Percentiles rank a stretch among this genome's conserved stretches.
Evolutionary conservation across 495 filamentous ascomycete species (phyloP).

Genomic region (Daldinia bambusicola): DNA sequence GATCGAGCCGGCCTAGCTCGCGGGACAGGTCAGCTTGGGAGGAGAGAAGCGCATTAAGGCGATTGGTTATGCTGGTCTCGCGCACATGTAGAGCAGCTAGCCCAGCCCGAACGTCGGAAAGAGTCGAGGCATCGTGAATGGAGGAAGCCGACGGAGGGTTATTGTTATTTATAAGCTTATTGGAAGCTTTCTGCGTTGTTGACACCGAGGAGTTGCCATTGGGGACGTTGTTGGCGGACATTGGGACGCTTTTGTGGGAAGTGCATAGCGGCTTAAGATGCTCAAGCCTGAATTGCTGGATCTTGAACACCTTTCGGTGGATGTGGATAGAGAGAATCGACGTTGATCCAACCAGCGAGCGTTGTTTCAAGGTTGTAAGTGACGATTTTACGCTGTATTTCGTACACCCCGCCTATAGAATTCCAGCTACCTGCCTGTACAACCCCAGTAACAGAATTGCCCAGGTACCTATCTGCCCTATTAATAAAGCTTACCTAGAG

Average conservation of each 20-base stretch:
- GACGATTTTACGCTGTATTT: slow-evolving; percentile 7
- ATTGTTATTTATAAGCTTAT: slow-evolving; percentile 38
- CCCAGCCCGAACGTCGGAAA: slow-evolving; percentile 80
- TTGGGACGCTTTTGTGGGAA: slow-evolving; percentile 45
- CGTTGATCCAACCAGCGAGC: slow-evolving; percentile 12
- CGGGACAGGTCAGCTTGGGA: slow-evolving; percentile 86
- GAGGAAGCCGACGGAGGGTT: slow-evolving; percentile 45
- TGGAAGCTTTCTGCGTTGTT: slow-evolving; percentile 35
- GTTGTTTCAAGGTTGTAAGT: slow-evolving; percentile 4
- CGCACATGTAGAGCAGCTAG: slow-evolving; percentile 77
- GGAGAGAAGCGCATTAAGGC: slow-evolving; percentile 77
- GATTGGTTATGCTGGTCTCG: slow-evolving; percentile 76
- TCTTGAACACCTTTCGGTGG: slow-evolving; percentile 28
- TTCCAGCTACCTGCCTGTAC: too few species aligned
- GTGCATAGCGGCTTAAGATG: slow-evolving; percentile 48
- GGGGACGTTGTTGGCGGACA: slow-evolving; percentile 49
- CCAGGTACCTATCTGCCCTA: background rate
- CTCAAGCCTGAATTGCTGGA: slow-evolving; percentile 32
- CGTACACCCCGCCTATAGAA: background rate
- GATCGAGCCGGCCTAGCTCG: slow-evolving; percentile 85
- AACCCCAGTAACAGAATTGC: too few species aligned
- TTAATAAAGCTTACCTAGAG: slow-evolving; percentile 5
- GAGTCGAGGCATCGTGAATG: slow-evolving; percentile 75
- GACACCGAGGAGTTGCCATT: slow-evolving; percentile 49
- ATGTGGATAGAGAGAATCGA: slow-evolving; percentile 18